Conservation (phyloP, 306 rosid species). For the Arachis hypogaea region DNA sequence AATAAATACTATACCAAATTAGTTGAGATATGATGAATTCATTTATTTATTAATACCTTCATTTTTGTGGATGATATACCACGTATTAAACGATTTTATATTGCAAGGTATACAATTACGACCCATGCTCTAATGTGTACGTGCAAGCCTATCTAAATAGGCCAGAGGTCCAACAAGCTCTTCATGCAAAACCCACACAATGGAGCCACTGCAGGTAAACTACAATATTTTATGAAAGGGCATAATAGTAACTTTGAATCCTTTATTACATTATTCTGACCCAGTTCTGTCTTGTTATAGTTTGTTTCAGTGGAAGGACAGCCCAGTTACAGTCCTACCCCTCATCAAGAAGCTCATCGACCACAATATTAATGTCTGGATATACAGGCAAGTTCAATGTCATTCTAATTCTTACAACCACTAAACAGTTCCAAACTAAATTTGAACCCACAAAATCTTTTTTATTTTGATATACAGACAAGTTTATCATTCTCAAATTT, state of each 20-base stretch:
- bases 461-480: no score
- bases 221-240: neutral
- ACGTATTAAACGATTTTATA: no score
- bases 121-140: slow-evolving; percentile 55
- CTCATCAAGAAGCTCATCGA: slow-evolving; percentile 31
- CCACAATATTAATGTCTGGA: slow-evolving; percentile 39
- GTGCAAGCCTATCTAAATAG: slow-evolving; percentile 52
- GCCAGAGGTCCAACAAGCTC: slow-evolving; percentile 58
- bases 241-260: neutral
- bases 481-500: no score
- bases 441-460: slow-evolving; percentile 12
- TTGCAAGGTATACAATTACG: slow-evolving; percentile 41
- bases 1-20: no score
- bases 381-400: slow-evolving; percentile 42
- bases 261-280: neutral
- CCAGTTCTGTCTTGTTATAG: slow-evolving; percentile 33
- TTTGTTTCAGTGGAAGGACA: slow-evolving; percentile 30
- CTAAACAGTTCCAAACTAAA: neutral
- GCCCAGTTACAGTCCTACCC: slow-evolving; percentile 41
- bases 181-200: slow-evolving; percentile 55
- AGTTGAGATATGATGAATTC: no score
- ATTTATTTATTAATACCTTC: no score
- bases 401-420: neutral
- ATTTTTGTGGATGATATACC: no score
- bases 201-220: slow-evolving; percentile 55